Evolutionary conservation across 306 rosid genomes (phyloP).

Genomic region (Mucuna pruriens): DNA sequence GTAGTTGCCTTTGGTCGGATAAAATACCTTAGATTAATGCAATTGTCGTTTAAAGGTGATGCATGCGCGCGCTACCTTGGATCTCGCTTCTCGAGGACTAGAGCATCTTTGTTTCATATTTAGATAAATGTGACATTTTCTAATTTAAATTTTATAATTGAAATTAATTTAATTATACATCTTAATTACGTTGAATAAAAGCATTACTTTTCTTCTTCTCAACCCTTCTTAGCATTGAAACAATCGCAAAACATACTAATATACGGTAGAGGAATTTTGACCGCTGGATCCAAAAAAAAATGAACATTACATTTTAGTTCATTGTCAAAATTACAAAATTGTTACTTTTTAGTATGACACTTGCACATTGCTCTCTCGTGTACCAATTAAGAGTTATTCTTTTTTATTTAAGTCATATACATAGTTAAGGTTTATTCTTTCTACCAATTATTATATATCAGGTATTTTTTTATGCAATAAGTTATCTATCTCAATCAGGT

Average conservation of each 20-base stretch:
- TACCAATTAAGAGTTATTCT: too few species aligned
- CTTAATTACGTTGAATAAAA: background rate
- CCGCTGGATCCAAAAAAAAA: background rate
- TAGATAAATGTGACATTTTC: background rate
- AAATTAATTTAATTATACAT: background rate
- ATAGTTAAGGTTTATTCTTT: background rate
- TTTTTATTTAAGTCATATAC: too few species aligned
- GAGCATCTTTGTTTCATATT: background rate
- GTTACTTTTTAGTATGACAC: too few species aligned
- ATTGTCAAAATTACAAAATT: background rate
- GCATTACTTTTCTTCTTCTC: background rate
- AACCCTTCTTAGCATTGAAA: background rate
- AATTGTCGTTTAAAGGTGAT: background rate
- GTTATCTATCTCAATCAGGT: too few species aligned
- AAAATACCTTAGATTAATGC: slow-evolving; percentile 26
- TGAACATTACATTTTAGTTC: background rate
- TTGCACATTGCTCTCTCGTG: too few species aligned
- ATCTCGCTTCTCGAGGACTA: too few species aligned
- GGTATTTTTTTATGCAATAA: too few species aligned
- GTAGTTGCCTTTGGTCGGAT: slow-evolving; percentile 13
- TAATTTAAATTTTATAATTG: background rate
- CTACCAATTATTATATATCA: background rate
- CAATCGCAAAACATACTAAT: background rate
- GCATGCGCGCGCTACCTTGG: background rate
- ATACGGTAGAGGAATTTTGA: background rate